A percentile compares a stretch with the other conserved stretches of the same genome.
Conservation (phyloP, 176 grass and related monocot genomes). For the Musa troglodytarum region DNA sequence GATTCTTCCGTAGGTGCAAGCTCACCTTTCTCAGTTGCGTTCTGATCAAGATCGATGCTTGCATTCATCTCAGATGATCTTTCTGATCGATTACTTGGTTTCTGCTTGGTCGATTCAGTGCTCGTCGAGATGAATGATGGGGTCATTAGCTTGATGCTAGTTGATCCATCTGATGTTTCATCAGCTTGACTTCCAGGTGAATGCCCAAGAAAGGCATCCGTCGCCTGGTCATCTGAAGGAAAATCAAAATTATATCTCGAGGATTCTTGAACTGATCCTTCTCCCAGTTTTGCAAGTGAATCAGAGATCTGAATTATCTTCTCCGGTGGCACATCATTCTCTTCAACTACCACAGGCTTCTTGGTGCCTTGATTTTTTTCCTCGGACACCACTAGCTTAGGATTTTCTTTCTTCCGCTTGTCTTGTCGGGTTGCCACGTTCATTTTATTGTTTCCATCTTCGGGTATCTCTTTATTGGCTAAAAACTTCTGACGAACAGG, state of each 20-base stretch:
- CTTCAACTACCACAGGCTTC: not conserved
- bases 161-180: slow-evolving; percentile 33
- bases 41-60: not conserved
- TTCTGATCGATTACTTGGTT: not conserved
- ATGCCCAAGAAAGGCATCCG: slow-evolving; percentile 11
- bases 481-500: slow-evolving; percentile 23
- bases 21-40: not conserved
- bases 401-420: slow-evolving; percentile 20
- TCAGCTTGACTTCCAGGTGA: slow-evolving; percentile 3
- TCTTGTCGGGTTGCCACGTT: slow-evolving; percentile 6
- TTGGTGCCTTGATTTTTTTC: slow-evolving; percentile 32
- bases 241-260: not conserved
- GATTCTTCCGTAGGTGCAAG: not conserved
- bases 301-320: not conserved
- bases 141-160: slow-evolving; percentile 48
- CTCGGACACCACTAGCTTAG: slow-evolving; percentile 7
- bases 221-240: not conserved
- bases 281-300: slow-evolving; percentile 16
- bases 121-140: slow-evolving; percentile 31
- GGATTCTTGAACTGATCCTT: slow-evolving; percentile 17
- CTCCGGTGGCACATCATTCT: slow-evolving; percentile 5
- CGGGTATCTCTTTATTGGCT: slow-evolving; percentile 2
- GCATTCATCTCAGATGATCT: not conserved
- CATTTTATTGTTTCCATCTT: not conserved
- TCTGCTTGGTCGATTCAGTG: slow-evolving; percentile 20